Evolutionary conservation across 2,329 filamentous ascomycete genomes (phyloP), one percentile per base, ranked within the genome.

Genomic region (Aspergillus sp.): DNA sequence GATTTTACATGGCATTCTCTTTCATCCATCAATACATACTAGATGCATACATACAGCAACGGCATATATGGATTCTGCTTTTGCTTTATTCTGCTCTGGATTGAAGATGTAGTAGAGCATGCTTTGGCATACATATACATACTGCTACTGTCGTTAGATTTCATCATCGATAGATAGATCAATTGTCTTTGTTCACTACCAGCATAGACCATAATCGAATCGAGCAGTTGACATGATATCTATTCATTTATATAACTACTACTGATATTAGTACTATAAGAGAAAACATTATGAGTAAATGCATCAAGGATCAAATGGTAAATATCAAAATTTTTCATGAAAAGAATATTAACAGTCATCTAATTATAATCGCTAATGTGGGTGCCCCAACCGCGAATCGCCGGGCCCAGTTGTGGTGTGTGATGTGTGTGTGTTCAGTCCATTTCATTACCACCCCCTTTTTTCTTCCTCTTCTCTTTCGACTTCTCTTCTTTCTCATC

Each of bases 381-480:
- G 47, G 23, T 15, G 44, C 47, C 47, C 25, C 23, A 50, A 50
- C 47, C 25, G 49, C 57, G 44, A 52, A 54, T 59, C 50, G 51
- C 54, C 39, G 51, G 54, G 53, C 51, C 54, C 50, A 58, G 50
- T 62, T 27, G 25, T 27, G 25, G 25, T 27, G 25, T 27, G 25
- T 27, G 25, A 11, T 30, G 27, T 30, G 27, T 42, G 60, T 42
- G 60, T 36, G 32, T 36, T 63, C 57, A 57, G 50, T 63, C 64
- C 48, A 60, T 65, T 36, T 63, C 64, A 67, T 60, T 60, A 62
- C 60, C 60, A 62, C 57, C 57, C 58, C 32, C 32, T 13, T 36
- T 36, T 36, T 13, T 13, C 32, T 36, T 36, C 11, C 32, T 36
- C 11, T 36, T 36, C 32, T 36, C 32, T 36, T 36, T 15, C 32